Percentiles rank a stretch among this genome's conserved stretches.
Evolutionary conservation across 208 protist species (phyloP).

Genomic region (Strigomonas galati): DNA sequence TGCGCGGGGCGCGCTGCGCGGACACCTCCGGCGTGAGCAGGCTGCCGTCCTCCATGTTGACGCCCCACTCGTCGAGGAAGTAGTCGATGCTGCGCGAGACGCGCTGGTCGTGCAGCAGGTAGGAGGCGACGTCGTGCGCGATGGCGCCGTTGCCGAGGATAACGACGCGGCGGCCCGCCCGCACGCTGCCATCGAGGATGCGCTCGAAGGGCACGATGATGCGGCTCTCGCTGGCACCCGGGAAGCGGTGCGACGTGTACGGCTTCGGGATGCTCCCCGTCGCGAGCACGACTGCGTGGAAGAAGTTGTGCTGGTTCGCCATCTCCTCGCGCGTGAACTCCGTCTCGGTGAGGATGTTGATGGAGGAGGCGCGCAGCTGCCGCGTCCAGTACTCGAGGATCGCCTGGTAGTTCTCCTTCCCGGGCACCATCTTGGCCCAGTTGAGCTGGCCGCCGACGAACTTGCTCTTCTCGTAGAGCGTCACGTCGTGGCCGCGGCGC

Average conservation of each 20-base stretch:
- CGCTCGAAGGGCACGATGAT: constrained; percentile 70
- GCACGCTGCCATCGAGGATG: constrained; percentile 79
- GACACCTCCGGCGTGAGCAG: constrained; percentile 24
- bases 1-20: constrained; percentile 38
- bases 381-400: constrained; percentile 89
- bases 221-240: constrained; percentile 55
- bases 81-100: constrained; percentile 63
- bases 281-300: constrained; percentile 77
- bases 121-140: constrained; percentile 81
- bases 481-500: constrained; percentile 90
- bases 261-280: constrained; percentile 62
- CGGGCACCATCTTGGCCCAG: constrained; percentile 90
- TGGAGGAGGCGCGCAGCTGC: constrained; percentile 69
- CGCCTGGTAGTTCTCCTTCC: constrained; percentile 92
- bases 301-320: constrained; percentile 73
- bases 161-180: constrained; percentile 70
- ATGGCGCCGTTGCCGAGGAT: constrained; percentile 85
- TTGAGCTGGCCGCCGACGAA: constrained; percentile 93
- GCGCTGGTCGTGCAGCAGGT: constrained; percentile 76
- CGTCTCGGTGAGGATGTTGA: constrained; percentile 71
- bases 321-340: constrained; percentile 82
- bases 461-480: constrained; percentile 73
- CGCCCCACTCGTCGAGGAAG: constrained; percentile 81
- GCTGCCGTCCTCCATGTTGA: constrained; percentile 67
- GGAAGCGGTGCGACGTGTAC: constrained; percentile 62